Evolutionary conservation across 768 basidiomycete species (phyloP).

Genomic region (Boletus barrowsii): DNA sequence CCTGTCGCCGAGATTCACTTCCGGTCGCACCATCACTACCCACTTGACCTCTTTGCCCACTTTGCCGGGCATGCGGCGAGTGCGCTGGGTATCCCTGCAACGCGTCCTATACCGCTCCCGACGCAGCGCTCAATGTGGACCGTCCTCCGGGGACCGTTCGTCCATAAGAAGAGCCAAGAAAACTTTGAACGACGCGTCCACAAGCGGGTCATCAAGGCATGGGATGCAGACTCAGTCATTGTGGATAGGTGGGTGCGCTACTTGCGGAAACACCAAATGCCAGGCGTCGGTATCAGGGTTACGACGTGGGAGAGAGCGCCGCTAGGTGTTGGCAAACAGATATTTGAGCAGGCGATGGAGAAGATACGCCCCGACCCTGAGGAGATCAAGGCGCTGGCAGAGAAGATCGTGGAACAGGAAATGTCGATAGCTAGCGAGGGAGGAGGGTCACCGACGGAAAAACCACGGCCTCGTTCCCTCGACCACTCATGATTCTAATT

Average conservation of each 20-base stretch:
- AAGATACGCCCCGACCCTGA: constrained; percentile 32
- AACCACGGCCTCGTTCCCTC: background rate
- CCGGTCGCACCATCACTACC: constrained; percentile 65
- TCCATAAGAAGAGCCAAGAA: constrained; percentile 92
- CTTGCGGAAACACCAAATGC: constrained; percentile 67
- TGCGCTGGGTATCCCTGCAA: constrained; percentile 79
- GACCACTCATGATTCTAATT: background rate
- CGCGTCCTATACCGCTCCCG: constrained; percentile 63
- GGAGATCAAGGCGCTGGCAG: constrained; percentile 39
- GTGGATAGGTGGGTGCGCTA: constrained; percentile 81
- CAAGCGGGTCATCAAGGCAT: constrained; percentile 85
- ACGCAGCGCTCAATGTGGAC: constrained; percentile 81
- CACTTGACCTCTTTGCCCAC: constrained; percentile 77
- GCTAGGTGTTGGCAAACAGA: constrained; percentile 46
- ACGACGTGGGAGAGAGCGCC: constrained; percentile 72
- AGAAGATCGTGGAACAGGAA: constrained; percentile 40
- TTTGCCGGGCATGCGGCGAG: constrained; percentile 82
- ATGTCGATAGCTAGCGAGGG: constrained; percentile 11
- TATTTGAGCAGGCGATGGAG: constrained; percentile 35
- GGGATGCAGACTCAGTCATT: constrained; percentile 78
- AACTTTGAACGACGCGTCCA: constrained; percentile 88
- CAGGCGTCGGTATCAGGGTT: constrained; percentile 85
- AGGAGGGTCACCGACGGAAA: background rate
- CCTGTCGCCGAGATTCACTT: constrained; percentile 84
- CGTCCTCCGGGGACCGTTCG: constrained; percentile 81